Evolutionary conservation across 2,329 filamentous ascomycete genomes (phyloP).

Genomic region (Diaporthe australafricana): DNA sequence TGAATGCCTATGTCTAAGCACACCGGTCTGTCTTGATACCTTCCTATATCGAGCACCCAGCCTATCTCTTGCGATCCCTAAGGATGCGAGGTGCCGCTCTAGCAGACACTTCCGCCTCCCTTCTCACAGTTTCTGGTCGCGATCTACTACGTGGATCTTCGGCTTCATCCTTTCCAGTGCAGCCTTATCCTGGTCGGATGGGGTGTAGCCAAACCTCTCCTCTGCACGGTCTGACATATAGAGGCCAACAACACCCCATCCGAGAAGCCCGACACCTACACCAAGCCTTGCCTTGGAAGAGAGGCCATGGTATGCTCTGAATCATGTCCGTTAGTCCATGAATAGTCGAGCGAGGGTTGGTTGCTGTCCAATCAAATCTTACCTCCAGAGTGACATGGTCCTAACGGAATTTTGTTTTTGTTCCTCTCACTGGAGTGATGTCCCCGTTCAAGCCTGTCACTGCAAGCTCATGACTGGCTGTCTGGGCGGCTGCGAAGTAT

Average conservation of each 20-base stretch:
- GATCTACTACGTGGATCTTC: slow-evolving; percentile 71
- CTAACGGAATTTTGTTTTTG: neutral
- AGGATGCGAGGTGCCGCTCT: neutral
- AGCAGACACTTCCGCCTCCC: neutral
- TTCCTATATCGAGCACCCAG: neutral
- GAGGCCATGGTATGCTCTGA: slow-evolving; percentile 77
- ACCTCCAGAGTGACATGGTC: slow-evolving; percentile 36
- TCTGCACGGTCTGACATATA: slow-evolving; percentile 79
- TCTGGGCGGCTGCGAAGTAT: neutral
- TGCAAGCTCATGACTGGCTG: slow-evolving; percentile 1
- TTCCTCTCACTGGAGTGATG: neutral
- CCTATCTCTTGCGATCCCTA: neutral
- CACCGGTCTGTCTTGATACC: neutral
- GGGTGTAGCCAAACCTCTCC: slow-evolving; percentile 76
- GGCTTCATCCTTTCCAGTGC: slow-evolving; percentile 72
- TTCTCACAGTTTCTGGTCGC: slow-evolving; percentile 45
- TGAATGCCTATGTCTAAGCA: neutral
- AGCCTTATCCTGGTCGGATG: slow-evolving; percentile 79
- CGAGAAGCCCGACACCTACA: slow-evolving; percentile 80
- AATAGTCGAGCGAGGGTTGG: neutral
- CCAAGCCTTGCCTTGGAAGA: slow-evolving; percentile 76
- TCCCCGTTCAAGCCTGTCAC: neutral
- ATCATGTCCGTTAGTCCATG: slow-evolving; percentile 2
- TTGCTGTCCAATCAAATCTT: neutral
- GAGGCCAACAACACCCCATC: slow-evolving; percentile 81